Conservation (phyloP, 2,329 filamentous ascomycete species). For the Dryadomyces sulphureus region DNA sequence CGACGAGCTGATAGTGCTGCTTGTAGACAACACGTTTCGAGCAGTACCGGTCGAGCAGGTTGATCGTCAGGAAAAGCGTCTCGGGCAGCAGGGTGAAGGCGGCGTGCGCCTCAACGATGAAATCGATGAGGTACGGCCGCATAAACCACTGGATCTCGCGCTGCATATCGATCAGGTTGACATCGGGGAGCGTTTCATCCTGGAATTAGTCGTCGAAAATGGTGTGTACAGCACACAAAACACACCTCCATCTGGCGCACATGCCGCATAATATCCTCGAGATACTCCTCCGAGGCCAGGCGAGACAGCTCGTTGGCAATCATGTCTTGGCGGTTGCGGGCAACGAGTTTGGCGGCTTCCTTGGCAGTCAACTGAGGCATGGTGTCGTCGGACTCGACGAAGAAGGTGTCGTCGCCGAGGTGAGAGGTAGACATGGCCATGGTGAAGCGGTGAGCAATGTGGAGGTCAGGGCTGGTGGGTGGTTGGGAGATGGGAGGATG, state of each 20-base stretch:
- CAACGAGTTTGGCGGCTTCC: slow-evolving; percentile 64
- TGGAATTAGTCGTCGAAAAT: slow-evolving; percentile 16
- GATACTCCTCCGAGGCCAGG: slow-evolving; percentile 74
- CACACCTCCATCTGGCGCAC: slow-evolving; percentile 87
- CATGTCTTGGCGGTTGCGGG: slow-evolving; percentile 70
- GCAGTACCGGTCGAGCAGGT: slow-evolving; percentile 94
- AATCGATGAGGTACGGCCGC: slow-evolving; percentile 95
- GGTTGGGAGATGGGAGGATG: not conserved
- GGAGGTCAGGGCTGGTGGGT: not conserved
- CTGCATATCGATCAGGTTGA: slow-evolving; percentile 96
- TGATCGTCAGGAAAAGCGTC: slow-evolving; percentile 90
- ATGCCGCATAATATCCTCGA: slow-evolving; percentile 86
- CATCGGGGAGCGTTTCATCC: slow-evolving; percentile 83
- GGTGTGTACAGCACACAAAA: slow-evolving; percentile 7
- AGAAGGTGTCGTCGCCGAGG: slow-evolving; percentile 30
- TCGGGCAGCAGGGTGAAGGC: slow-evolving; percentile 89
- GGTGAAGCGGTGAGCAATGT: slow-evolving; percentile 12
- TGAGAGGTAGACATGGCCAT: slow-evolving; percentile 18
- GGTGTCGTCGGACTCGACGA: slow-evolving; percentile 40
- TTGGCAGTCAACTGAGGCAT: slow-evolving; percentile 49
- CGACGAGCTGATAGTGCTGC: slow-evolving; percentile 95
- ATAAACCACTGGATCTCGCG: slow-evolving; percentile 99
- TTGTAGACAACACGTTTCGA: slow-evolving; percentile 97
- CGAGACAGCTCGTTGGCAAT: slow-evolving; percentile 82
- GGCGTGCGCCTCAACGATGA: slow-evolving; percentile 90